Conservation (phyloP, 2,329 filamentous ascomycete genomes). For the Aschersonia sp. region DNA sequence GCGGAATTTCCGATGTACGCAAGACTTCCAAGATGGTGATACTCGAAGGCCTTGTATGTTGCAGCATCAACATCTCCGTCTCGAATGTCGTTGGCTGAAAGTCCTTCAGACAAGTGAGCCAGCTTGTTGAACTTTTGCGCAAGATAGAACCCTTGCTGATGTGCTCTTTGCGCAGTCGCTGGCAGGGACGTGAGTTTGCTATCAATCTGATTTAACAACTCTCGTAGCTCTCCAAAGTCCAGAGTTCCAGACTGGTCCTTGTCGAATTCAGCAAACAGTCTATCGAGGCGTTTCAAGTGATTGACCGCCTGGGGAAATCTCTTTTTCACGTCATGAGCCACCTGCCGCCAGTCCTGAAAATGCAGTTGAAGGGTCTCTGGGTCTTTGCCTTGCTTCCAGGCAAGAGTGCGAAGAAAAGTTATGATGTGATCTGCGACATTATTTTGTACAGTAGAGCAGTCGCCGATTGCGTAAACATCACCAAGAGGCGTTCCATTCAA, state of each 20-base stretch:
- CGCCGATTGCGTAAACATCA: conserved; percentile 91
- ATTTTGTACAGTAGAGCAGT: conserved; percentile 94
- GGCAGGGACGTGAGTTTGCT: conserved; percentile 86
- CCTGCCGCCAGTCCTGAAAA: conserved; percentile 75
- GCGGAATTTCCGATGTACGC: conserved; percentile 96
- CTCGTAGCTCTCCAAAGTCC: conserved; percentile 81
- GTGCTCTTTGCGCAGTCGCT: conserved; percentile 87
- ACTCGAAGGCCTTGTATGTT: conserved; percentile 89
- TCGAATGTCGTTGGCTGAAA: conserved; percentile 64
- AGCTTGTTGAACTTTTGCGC: conserved; percentile 90
- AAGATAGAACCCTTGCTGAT: conserved; percentile 90
- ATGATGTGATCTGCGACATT: conserved; percentile 87
- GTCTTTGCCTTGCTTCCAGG: conserved; percentile 84
- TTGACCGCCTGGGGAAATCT: conserved; percentile 82
- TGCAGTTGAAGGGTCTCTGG: conserved; percentile 76
- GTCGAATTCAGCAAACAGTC: conserved; percentile 84
- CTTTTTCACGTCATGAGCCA: conserved; percentile 71
- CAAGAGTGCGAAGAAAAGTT: conserved; percentile 73
- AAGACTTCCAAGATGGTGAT: conserved; percentile 77
- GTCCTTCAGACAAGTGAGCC: conserved; percentile 58
- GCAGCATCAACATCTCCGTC: conserved; percentile 87
- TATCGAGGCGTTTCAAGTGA: conserved; percentile 80
- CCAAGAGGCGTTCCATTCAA: conserved; percentile 78
- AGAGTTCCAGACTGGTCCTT: conserved; percentile 85
- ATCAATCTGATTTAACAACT: conserved; percentile 85